Percentiles rank a stretch among this genome's conserved stretches.
These are phyloP conservation scores for Pyrrhoderma noxium DNA, from an alignment of 1,284 basidiomycete species.

Conservation along the genomic window DNA sequence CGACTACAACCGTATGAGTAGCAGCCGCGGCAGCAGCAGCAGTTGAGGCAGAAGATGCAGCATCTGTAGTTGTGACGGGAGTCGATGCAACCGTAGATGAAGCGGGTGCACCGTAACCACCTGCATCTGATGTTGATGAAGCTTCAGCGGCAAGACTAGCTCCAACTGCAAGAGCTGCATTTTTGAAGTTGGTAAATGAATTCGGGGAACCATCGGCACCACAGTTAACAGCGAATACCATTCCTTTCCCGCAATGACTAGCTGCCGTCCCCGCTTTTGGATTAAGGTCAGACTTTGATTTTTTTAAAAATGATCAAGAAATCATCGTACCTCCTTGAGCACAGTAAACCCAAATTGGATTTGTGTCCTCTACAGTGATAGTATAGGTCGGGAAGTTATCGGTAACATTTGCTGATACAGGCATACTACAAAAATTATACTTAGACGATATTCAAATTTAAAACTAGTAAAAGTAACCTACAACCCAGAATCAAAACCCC, in stretches of 20 bases:
- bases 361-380: slow-evolving; percentile 32
- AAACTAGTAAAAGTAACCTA: slow-evolving; percentile 27
- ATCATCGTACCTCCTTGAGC: slow-evolving; percentile 26
- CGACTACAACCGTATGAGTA: slow-evolving; percentile 42
- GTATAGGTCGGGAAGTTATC: slow-evolving; percentile 31
- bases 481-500: slow-evolving; percentile 54
- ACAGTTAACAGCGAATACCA: slow-evolving; percentile 62
- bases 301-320: no score
- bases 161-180: slow-evolving; percentile 43
- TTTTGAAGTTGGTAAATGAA: slow-evolving; percentile 52
- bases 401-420: slow-evolving; percentile 37
- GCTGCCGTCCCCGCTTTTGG: slow-evolving; percentile 23
- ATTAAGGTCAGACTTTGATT: no score
- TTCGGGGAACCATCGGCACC: slow-evolving; percentile 43
- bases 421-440: slow-evolving; percentile 33
- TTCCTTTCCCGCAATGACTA: slow-evolving; percentile 52
- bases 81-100: slow-evolving; percentile 21
- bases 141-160: slow-evolving; percentile 36
- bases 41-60: slow-evolving; percentile 26
- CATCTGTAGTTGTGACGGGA: slow-evolving; percentile 24
- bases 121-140: slow-evolving; percentile 25
- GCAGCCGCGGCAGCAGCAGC: slow-evolving; percentile 22
- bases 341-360: slow-evolving; percentile 41
- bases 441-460: neutral
- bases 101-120: slow-evolving; percentile 9